phyloP scores from a whole-genome alignment of 192 early-diverging fungal species.

The Entomortierella parvispora region DNA sequence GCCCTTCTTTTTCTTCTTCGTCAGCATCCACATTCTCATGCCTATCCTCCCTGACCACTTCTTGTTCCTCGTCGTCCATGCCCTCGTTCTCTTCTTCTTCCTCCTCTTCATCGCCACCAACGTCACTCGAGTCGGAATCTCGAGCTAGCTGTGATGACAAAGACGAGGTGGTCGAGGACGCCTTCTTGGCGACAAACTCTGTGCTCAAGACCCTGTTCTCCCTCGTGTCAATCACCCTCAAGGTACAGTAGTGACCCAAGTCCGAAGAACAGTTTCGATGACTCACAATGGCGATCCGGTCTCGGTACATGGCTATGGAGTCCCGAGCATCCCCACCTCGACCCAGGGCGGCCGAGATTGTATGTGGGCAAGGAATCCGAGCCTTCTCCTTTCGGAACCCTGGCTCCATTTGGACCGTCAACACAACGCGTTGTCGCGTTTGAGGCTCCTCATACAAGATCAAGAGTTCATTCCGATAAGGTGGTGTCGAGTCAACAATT shows the following conservation, averaged over 20 bases:
- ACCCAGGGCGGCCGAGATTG: constrained; percentile 13
- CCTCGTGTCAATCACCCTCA: constrained; percentile 17
- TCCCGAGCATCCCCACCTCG: constrained; percentile 37
- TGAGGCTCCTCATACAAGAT: constrained; percentile 29
- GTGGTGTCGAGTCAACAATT: constrained; percentile 17
- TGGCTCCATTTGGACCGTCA: constrained; percentile 9
- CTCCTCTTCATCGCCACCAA: background rate
- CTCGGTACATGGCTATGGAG: constrained; percentile 37
- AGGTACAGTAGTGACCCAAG: constrained; percentile 34
- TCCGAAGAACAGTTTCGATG: constrained; percentile 26
- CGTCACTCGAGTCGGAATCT: background rate
- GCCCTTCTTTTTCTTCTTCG: too few relatives aligned
- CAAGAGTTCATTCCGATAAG: constrained; percentile 23
- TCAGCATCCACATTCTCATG: too few relatives aligned
- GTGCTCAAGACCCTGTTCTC: constrained; percentile 19
- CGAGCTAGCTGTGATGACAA: too few relatives aligned
- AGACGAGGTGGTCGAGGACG: too few relatives aligned
- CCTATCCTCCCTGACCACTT: background rate
- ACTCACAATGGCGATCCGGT: constrained; percentile 36
- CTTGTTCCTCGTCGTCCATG: background rate
- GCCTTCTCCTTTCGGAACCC: constrained; percentile 15
- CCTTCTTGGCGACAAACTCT: constrained; percentile 10
- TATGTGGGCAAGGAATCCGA: background rate
- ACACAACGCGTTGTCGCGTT: constrained; percentile 23
- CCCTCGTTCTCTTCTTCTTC: background rate